phyloP scores from a whole-genome alignment of 1,139 yeast genomes.

The Meyerozyma sp. region DNA sequence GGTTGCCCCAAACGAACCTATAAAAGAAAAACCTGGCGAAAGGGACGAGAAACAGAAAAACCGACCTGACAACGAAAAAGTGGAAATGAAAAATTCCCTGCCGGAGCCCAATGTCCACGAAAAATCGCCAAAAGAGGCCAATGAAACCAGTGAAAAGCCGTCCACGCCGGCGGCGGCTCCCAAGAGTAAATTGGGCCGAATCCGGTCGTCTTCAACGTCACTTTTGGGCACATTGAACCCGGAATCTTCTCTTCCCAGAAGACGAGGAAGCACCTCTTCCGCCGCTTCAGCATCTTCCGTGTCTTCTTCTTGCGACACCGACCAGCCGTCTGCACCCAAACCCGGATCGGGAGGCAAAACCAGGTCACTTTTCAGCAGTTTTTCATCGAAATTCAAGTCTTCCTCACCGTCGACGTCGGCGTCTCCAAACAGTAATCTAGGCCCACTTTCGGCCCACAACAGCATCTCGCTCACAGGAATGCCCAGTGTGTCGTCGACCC shows the following conservation, averaged over 20 bases:
- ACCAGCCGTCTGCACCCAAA: background rate
- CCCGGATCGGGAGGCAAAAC: conserved; percentile 16
- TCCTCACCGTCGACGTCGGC: conserved; percentile 8
- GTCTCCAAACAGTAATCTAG: conserved; percentile 1
- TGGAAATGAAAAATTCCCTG: conserved; percentile 7
- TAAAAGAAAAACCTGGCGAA: background rate
- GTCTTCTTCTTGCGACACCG: background rate
- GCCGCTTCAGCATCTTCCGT: background rate
- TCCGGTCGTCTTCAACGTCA: conserved; percentile 29
- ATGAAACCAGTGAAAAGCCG: conserved; percentile 7
- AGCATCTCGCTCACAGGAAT: background rate
- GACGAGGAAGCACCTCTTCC: background rate
- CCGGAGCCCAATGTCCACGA: conserved; percentile 2
- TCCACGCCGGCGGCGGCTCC: conserved; percentile 14
- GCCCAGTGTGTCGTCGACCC: background rate
- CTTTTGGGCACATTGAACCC: conserved; percentile 1
- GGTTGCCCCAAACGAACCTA: background rate
- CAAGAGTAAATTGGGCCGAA: conserved; percentile 23
- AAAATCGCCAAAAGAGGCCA: conserved; percentile 7
- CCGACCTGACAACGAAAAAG: conserved; percentile 5
- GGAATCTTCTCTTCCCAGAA: background rate
- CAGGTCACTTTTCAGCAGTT: conserved; percentile 43
- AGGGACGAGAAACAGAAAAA: background rate
- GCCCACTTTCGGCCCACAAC: background rate
- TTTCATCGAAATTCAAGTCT: conserved; percentile 52